Base-by-base conservation (phyloP, 1,284 basidiomycete genomes). In the Veloboletus limbatus region DNA sequence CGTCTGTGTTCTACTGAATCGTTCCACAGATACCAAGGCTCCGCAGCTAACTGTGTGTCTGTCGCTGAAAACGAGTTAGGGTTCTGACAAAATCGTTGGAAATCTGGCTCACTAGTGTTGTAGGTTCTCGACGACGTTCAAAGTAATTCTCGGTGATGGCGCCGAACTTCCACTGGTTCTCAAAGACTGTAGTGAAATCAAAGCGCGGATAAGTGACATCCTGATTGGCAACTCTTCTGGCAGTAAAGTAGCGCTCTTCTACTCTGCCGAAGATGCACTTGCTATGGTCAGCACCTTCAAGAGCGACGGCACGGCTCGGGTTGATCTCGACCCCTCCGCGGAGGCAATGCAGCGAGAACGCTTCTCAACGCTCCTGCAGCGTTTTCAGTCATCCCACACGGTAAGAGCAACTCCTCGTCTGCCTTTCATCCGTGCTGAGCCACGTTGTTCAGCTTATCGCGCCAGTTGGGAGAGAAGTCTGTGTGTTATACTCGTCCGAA, bases 211-310 rank as follows among this genome's bases (percentile, higher is more conserved):
- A 11, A 60, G 69, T 13, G 69, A 69, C 41, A 57, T 65, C 20
- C 58, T 71, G 20, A 57, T 72, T 24, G 60, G 62, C 34, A 68
- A 66, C n/a, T 59, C 57, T 32, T 52, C 60, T 10, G 70, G 65
- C 34, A 69, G 70, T 24, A 69, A 73, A 14, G 73, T 79, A 2
- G 81, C 80, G 24, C 73, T 78, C 54, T 79, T 84, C 52, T 84
- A 82, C 54, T 59, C 59, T 32, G 54, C 62, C 25, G 60, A 69
- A 16, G 63, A 71, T 40, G 75, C 77, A 7, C 56, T 68, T 17
- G 54, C 65, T n/a, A 62, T 85, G 40, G 63, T 81, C 22, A 65
- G 70, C 43, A 70, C 77, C 13, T 55, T 85, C 30, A 73, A 75
- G 33, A 70, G 73, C n/a, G 69, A 68, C 14, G 77, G 78, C 4